Base-by-base conservation (phyloP, 169 alveolate species). In the Plasmodium berghei region DNA sequence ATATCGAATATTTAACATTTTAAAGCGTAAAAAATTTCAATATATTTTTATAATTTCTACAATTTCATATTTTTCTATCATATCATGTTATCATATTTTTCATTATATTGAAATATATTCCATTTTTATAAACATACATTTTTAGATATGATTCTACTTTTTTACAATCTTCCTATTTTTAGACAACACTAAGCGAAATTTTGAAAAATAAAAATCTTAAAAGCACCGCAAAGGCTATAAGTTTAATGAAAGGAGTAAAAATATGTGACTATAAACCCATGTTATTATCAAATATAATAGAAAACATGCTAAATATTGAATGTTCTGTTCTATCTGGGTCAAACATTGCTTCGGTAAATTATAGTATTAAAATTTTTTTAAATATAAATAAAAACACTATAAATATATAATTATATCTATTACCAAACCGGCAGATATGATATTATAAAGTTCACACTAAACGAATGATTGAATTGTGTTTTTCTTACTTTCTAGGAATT, bases 261-360 rank as follows among this genome's bases (percentile, higher is more conserved):
- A 95, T 95, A 83, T 67, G 77, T 46, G 95, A 80, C 12, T 91
- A 90, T 16, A 90, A 73, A 61, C 97, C 97, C 26, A 80, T 73
- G 40, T 70, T 96, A 66, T 83, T 93, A 67, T 92, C 97, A 56
- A 94, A 90, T 26, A 58, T 95, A 61, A 89, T 95, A 46, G 92
- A 91, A 63, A 88, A 86, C 24, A 94, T 89, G 56, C 74, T 95
- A 45, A 92, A 95, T 24, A 74, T 95, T 40, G 96, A 94, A 9
- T 95, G 97, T 66, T 88, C 95, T 16, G 97, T 93, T 18, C 91
- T 93, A 22, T 90, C 96, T 55, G 98, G 98, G 14, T 97, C 98
- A 8, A 95, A 97, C 90, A 97, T 97, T 24, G 99, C 99, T 16
- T 92, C 90, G 66, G 94, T 90, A 71, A 24, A 26, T 46, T n/a